These are phyloP conservation scores for Penicillium sp. DNA, from an alignment of 2,329 filamentous ascomycete species.

Conservation along the genomic window DNA sequence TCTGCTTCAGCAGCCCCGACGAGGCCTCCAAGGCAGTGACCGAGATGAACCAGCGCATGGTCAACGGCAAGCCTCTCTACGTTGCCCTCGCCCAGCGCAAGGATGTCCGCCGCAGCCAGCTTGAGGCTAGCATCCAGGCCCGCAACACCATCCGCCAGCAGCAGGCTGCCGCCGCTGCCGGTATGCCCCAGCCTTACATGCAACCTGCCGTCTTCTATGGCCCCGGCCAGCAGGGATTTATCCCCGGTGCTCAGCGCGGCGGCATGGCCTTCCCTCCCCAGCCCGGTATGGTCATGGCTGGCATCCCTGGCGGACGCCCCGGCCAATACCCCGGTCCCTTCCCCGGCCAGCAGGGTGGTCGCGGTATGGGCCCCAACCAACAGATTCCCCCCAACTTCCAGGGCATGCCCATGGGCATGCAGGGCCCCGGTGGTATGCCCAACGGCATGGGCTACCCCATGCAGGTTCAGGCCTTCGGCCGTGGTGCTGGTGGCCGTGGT, in stretches of 20 bases:
- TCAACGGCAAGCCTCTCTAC: constrained; percentile 93
- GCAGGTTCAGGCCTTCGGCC: constrained; percentile 71
- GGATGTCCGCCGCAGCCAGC: constrained; percentile 98
- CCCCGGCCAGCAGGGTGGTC: constrained; percentile 79
- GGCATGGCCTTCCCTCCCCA: constrained; percentile 61
- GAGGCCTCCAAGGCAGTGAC: constrained; percentile 98
- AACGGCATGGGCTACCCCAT: constrained; percentile 79
- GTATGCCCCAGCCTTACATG: constrained; percentile 79
- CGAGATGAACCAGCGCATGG: constrained; percentile 99
- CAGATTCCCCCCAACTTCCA: constrained; percentile 87
- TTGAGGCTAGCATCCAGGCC: constrained; percentile 98
- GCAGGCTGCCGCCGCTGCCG: constrained; percentile 86
- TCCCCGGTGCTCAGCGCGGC: constrained; percentile 56
- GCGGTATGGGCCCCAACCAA: constrained; percentile 76
- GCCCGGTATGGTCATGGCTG: constrained; percentile 58
- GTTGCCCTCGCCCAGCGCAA: constrained; percentile 98
- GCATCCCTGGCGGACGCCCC: constrained; percentile 75
- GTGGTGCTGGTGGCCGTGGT: constrained; percentile 67
- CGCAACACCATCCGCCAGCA: constrained; percentile 98
- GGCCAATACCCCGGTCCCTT: constrained; percentile 81
- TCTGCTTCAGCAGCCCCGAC: constrained; percentile 99
- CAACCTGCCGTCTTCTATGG: constrained; percentile 90
- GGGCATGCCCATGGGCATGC: constrained; percentile 59
- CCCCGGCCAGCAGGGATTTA: constrained; percentile 62
- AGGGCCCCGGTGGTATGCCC: constrained; percentile 65